Evolutionary conservation across 2,329 filamentous ascomycete genomes (phyloP), one percentile per base, ranked within the genome.

Genomic region (Exophiala viscosa): DNA sequence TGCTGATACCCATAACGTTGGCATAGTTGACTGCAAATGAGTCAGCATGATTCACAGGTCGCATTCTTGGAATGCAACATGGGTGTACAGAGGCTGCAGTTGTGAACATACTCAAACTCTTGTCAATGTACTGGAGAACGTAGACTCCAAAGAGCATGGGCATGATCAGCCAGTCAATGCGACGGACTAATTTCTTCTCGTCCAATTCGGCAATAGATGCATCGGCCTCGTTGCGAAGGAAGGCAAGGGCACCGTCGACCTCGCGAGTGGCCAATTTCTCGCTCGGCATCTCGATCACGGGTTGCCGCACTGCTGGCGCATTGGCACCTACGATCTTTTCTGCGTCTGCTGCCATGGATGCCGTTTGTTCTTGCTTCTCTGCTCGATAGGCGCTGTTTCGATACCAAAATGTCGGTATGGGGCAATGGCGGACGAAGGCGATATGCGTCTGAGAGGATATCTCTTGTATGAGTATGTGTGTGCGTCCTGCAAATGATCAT

Each of bases 1-100:
- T 65, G 55, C 81, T 75, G 0, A 82, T 67, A 46, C 81, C 79
- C 51, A 81, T 81, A 0, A 82, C 76, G 53, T 78, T 79, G 13
- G 81, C 81, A 63, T 86, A 86, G 78, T 84, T 64, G 45, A 45
- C 23, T 28, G 8, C 23, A 5, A 28, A 28, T 7, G 8, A 28
- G 23, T 28, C 23, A 28, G 23, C 23, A 5, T 28, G 23, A 28
- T 18, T 14, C 5, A 3, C 5, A 4, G 32, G 14, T 40, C 5
- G 45, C 39, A n/a, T 15, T 34, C 32, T 2, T 7, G 8, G 23
- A 28, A n/a, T n/a, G n/a, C 23, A 28, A 28, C 23, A 28, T 28
- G 23, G 23, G 8, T 5, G 23, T 28, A 28, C 8, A 7, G 23
- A 28, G 23, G 23, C 3, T 28, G 5, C 8, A 28, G 23, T 28